Percentiles rank a stretch among this genome's conserved stretches.
Conservation (phyloP, 164 flowering plant species). For the Tetracentron sinense region DNA sequence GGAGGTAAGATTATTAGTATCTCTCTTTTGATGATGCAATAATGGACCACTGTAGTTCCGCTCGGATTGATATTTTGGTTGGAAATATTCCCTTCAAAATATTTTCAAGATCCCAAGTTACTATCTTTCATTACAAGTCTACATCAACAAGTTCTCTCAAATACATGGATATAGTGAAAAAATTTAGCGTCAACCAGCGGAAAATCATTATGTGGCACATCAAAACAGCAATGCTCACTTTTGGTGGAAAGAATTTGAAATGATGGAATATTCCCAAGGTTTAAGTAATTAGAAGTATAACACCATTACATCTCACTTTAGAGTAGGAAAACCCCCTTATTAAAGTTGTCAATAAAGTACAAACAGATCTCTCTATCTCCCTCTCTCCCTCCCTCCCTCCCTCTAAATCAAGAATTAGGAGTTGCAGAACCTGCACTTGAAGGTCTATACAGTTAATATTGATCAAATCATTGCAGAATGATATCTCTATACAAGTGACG, state of each 20-base stretch:
- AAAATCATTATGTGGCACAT: not conserved
- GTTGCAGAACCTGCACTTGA: too few relatives aligned
- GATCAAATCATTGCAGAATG: too few relatives aligned
- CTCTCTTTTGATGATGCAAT: constrained; percentile 55
- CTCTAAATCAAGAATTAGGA: too few relatives aligned
- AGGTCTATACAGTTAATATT: too few relatives aligned
- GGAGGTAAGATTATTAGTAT: constrained; percentile 39
- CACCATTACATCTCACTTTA: not conserved
- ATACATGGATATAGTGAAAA: not conserved
- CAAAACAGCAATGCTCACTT: not conserved
- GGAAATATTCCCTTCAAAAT: constrained; percentile 54
- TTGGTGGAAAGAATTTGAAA: not conserved
- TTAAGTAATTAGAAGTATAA: not conserved
- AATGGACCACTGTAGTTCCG: constrained; percentile 78
- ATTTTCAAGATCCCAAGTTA: constrained; percentile 6
- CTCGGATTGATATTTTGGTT: constrained; percentile 44
- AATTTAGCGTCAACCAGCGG: not conserved
- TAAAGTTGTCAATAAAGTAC: not conserved
- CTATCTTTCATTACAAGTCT: not conserved
- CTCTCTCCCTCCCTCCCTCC: too few relatives aligned
- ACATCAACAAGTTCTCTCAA: too few relatives aligned
- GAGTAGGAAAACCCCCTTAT: not conserved
- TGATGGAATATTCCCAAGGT: not conserved
- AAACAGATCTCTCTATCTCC: too few relatives aligned
- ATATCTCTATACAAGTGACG: too few relatives aligned